phyloP scores from a whole-genome alignment of 345 rosid genomes.

The Citrus cavaleriei region DNA sequence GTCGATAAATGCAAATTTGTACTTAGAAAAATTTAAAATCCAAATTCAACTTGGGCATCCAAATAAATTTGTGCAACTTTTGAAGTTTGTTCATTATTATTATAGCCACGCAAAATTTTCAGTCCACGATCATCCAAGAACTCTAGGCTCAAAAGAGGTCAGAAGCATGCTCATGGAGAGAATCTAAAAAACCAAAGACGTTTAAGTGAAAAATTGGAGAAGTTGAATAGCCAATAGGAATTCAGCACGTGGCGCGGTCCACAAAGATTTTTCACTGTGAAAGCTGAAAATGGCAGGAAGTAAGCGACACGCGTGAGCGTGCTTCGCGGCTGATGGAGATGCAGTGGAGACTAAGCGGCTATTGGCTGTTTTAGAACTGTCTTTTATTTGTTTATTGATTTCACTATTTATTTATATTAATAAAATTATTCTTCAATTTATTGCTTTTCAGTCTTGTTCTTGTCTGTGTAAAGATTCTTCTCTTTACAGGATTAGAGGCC shows the following conservation, averaged over 20 bases:
- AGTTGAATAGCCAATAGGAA: not conserved
- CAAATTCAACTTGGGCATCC: too few species aligned
- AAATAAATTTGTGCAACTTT: too few species aligned
- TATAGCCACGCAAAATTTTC: not conserved
- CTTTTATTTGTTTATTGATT: not conserved
- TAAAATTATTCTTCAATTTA: conserved; percentile 6
- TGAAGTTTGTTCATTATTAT: not conserved
- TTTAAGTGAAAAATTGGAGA: not conserved
- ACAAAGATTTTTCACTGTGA: not conserved
- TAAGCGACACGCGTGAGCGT: conserved; percentile 34
- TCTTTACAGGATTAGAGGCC: not conserved
- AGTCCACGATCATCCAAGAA: not conserved
- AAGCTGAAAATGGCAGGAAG: conserved; percentile 14
- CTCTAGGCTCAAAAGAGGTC: not conserved
- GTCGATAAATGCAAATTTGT: too few species aligned
- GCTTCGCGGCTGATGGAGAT: conserved; percentile 8
- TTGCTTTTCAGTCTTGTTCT: conserved; percentile 2
- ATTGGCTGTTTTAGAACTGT: not conserved
- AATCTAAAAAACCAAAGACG: too few species aligned
- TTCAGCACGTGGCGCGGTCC: conserved; percentile 1
- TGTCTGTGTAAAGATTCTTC: not conserved
- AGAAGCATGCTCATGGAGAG: not conserved
- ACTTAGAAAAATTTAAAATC: too few species aligned
- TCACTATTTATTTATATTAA: not conserved
- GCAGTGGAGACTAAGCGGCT: not conserved